Percentiles rank a stretch among this genome's conserved stretches.
These are phyloP conservation scores for Ophiosphaerella herpotricha DNA, from an alignment of 2,329 filamentous ascomycete genomes.

Conservation along the genomic window DNA sequence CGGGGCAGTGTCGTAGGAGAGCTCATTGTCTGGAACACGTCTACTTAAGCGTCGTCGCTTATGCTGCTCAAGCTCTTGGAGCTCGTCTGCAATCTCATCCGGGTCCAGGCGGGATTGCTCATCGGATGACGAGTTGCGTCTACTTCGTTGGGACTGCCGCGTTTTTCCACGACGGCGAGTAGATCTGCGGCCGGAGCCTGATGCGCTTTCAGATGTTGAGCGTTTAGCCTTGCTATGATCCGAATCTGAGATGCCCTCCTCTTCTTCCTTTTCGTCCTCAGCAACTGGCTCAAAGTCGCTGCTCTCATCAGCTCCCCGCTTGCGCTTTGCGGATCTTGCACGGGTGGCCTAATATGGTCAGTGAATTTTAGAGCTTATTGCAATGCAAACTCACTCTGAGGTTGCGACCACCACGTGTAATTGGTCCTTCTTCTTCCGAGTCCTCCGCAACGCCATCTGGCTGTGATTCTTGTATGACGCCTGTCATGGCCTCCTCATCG, in stretches of 20 bases:
- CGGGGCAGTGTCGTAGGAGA: constrained; percentile 59
- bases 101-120: constrained; percentile 53
- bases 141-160: constrained; percentile 51
- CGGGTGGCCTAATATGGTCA: constrained; percentile 31
- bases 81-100: constrained; percentile 45
- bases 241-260: constrained; percentile 59
- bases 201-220: constrained; percentile 45
- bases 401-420: constrained; percentile 52
- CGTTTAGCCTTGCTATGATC: constrained; percentile 51
- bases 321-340: constrained; percentile 38
- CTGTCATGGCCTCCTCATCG: constrained; percentile 37
- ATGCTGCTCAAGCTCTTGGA: constrained; percentile 62
- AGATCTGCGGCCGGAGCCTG: constrained; percentile 55
- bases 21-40: constrained; percentile 48
- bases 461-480: constrained; percentile 51
- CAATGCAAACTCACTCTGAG: constrained; percentile 20
- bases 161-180: constrained; percentile 55
- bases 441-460: constrained; percentile 48
- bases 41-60: constrained; percentile 45
- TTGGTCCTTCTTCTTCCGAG: constrained; percentile 59
- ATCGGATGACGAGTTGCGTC: constrained; percentile 54
- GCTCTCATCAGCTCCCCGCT: constrained; percentile 57
- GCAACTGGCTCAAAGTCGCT: constrained; percentile 67
- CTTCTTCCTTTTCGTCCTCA: constrained; percentile 60
- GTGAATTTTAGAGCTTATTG: constrained; percentile 9